These are phyloP conservation scores for Samsoniella hepiali DNA, from an alignment of 2,329 filamentous ascomycete species.

Conservation along the genomic window DNA sequence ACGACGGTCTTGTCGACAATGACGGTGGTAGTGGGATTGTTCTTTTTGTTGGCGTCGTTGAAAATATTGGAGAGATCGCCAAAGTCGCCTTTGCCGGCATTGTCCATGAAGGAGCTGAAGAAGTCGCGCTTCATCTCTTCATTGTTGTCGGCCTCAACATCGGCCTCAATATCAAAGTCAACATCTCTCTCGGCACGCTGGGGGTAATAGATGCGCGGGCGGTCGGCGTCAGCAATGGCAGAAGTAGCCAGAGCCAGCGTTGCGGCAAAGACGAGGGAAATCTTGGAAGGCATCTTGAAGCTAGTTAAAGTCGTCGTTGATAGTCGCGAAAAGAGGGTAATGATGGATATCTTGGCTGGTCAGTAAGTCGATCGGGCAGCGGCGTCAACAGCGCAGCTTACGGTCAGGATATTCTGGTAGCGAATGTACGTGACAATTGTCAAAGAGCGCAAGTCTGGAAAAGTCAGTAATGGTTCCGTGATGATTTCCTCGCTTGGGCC, in stretches of 20 bases:
- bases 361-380: background rate
- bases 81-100: background rate
- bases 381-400: background rate
- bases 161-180: conserved; percentile 22
- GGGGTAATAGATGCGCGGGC: conserved; percentile 56
- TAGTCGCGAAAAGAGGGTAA: conserved; percentile 7
- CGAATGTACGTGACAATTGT: conserved; percentile 19
- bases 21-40: conserved; percentile 27
- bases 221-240: conserved; percentile 42
- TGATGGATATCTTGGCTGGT: background rate
- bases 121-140: conserved; percentile 15
- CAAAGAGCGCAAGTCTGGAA: conserved; percentile 15
- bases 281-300: conserved; percentile 17
- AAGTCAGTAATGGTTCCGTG: background rate
- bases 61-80: conserved; percentile 15
- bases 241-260: conserved; percentile 47
- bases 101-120: background rate
- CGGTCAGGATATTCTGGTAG: conserved; percentile 14
- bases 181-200: conserved; percentile 51
- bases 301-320: background rate
- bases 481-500: background rate
- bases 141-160: conserved; percentile 17
- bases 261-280: conserved; percentile 37
- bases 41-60: conserved; percentile 18
- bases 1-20: conserved; percentile 19